Evolutionary conservation across 2,329 filamentous ascomycete species (phyloP).

Genomic region (Rachicladosporium sp.): DNA sequence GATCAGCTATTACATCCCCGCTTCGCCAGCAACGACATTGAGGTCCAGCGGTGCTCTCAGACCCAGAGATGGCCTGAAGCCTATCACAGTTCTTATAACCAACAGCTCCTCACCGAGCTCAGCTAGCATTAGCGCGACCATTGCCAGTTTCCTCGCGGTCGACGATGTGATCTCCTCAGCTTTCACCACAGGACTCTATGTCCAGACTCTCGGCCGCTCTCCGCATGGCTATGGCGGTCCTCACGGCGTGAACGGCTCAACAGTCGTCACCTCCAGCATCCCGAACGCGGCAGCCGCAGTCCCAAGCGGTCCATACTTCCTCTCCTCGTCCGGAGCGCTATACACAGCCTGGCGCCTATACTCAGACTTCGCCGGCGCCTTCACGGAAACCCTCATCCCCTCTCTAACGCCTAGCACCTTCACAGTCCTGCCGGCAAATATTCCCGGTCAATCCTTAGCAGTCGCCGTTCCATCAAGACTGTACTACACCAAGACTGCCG

Average conservation of each 20-base stretch:
- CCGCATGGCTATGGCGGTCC: too few species aligned
- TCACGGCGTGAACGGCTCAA: too few species aligned
- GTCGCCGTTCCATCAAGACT: conserved; percentile 46
- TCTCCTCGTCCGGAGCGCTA: conserved; percentile 30
- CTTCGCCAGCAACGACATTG: conserved; percentile 24
- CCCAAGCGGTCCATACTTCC: conserved; percentile 36
- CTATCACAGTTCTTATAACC: conserved; percentile 27
- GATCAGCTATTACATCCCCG: conserved; percentile 29
- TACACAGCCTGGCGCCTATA: conserved; percentile 37
- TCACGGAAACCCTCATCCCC: conserved; percentile 24
- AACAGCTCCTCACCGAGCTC: conserved; percentile 14
- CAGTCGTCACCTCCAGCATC: too few species aligned
- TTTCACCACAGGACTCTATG: conserved; percentile 24
- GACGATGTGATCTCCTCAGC: conserved; percentile 32
- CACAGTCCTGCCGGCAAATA: conserved; percentile 28
- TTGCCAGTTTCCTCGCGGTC: conserved; percentile 19
- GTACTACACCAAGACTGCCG: conserved; percentile 39
- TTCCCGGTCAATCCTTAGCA: conserved; percentile 26
- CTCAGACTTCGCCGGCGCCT: conserved; percentile 34
- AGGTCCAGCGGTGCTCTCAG: conserved; percentile 5
- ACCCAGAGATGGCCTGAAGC: conserved; percentile 19
- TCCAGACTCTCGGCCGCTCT: conserved; percentile 8
- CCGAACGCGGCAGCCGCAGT: conserved; percentile 10
- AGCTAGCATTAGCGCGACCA: conserved; percentile 13
- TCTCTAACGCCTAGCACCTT: conserved; percentile 24